Conservation (phyloP, 768 basidiomycete species). For the Lactarius indigo region DNA sequence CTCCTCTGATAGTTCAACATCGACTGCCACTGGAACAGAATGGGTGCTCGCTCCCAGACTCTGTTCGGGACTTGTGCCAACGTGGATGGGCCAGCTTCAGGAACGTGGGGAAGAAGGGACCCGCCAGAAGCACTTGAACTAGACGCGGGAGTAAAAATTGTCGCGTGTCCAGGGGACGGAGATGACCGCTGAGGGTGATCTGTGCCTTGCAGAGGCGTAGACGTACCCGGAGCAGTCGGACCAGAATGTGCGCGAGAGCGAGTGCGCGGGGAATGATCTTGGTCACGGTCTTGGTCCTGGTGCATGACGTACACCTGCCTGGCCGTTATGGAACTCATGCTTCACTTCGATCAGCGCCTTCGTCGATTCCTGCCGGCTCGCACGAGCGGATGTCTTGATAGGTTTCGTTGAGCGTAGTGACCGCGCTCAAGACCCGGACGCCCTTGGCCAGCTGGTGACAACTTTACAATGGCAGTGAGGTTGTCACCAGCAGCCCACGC, state of each 20-base stretch:
- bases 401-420: conserved; percentile 73
- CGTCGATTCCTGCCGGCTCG: conserved; percentile 56
- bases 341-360: conserved; percentile 57
- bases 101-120: background rate
- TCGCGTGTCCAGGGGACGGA: background rate
- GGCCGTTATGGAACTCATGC: conserved; percentile 66
- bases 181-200: background rate
- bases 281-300: conserved; percentile 22
- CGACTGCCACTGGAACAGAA: conserved; percentile 27
- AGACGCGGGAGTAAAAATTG: background rate
- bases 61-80: background rate
- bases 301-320: conserved; percentile 37
- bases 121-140: background rate
- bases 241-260: conserved; percentile 13
- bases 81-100: conserved; percentile 15
- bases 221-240: conserved; percentile 18
- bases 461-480: conserved; percentile 78
- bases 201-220: background rate
- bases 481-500: conserved; percentile 92
- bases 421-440: conserved; percentile 61
- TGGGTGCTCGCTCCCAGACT: background rate
- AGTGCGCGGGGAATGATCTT: conserved; percentile 27
- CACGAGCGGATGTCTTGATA: conserved; percentile 55
- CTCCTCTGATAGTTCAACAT: conserved; percentile 36
- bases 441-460: conserved; percentile 87